A percentile compares a stretch with the other conserved stretches of the same genome.
Evolutionary conservation across 495 filamentous ascomycete genomes (phyloP).

Genomic region (Xylaria venustula): DNA sequence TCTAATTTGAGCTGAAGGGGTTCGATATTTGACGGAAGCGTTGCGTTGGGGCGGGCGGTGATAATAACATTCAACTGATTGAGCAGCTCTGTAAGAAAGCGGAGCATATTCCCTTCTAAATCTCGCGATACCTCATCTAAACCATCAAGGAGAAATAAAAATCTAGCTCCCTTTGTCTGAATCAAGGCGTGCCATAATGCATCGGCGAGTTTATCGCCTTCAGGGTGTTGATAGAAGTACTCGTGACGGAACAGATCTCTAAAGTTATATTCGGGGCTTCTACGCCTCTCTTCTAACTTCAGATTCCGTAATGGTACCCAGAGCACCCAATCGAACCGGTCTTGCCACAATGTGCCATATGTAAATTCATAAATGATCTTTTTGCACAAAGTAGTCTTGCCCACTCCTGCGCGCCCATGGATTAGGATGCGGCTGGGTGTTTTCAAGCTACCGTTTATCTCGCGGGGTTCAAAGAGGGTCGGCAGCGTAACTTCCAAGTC

Average conservation of each 20-base stretch:
- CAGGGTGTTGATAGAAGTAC: slow-evolving; percentile 19
- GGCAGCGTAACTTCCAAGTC: background rate
- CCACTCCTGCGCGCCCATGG: slow-evolving; percentile 40
- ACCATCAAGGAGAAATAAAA: slow-evolving; percentile 41
- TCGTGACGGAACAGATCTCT: slow-evolving; percentile 26
- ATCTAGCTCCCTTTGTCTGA: slow-evolving; percentile 15
- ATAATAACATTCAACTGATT: slow-evolving; percentile 37
- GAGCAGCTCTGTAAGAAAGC: slow-evolving; percentile 34
- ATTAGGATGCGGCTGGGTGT: slow-evolving; percentile 38
- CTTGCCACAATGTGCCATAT: slow-evolving; percentile 20
- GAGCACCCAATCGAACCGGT: slow-evolving; percentile 36
- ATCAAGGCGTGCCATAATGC: slow-evolving; percentile 15
- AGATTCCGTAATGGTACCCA: slow-evolving; percentile 35
- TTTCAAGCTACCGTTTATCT: slow-evolving; percentile 16
- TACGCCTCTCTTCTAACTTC: slow-evolving; percentile 21
- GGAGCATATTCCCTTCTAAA: slow-evolving; percentile 19
- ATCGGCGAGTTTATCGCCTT: slow-evolving; percentile 15
- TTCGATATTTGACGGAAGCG: slow-evolving; percentile 7
- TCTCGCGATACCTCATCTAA: slow-evolving; percentile 41
- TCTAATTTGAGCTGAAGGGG: slow-evolving; percentile 31
- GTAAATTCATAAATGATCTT: slow-evolving; percentile 39
- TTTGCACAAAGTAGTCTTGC: slow-evolving; percentile 48
- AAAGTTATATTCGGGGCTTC: slow-evolving; percentile 13
- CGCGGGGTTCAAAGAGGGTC: slow-evolving; percentile 26
- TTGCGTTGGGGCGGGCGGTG: slow-evolving; percentile 35